These are phyloP conservation scores for Hyphopichia homilentoma DNA, from an alignment of 805 yeast species.

Conservation along the genomic window DNA sequence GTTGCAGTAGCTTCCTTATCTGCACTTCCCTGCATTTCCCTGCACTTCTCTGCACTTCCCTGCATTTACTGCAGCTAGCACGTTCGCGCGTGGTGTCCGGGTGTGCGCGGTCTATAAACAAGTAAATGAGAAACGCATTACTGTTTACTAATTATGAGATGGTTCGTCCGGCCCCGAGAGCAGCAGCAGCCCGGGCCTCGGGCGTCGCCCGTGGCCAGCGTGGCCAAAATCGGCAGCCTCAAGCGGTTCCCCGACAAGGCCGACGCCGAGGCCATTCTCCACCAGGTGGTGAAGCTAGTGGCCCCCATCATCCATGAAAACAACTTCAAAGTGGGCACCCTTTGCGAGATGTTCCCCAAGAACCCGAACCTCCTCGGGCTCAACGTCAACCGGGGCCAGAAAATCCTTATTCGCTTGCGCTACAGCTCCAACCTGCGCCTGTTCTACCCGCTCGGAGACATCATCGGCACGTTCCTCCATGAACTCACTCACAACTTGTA, in stretches of 20 bases:
- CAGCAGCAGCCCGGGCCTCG: slow-evolving; percentile 6
- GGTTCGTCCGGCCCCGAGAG: slow-evolving; percentile 9
- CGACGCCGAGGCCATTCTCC: slow-evolving; percentile 48
- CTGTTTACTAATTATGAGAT: slow-evolving; percentile 10
- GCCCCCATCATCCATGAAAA: slow-evolving; percentile 75
- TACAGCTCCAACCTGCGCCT: slow-evolving; percentile 45
- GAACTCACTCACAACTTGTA: slow-evolving; percentile 76
- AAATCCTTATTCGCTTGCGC: slow-evolving; percentile 69
- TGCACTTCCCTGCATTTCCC: no score
- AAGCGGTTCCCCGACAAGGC: slow-evolving; percentile 34
- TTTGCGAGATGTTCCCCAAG: slow-evolving; percentile 82
- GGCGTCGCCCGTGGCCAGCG: slow-evolving; percentile 35
- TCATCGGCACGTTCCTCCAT: slow-evolving; percentile 83
- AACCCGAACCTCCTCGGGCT: slow-evolving; percentile 65
- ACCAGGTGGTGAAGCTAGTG: slow-evolving; percentile 64
- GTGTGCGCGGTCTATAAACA: no score
- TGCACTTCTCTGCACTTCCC: no score
- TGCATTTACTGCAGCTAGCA: no score
- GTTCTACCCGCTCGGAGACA: slow-evolving; percentile 62
- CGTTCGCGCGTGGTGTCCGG: no score
- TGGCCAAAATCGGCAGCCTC: slow-evolving; percentile 34
- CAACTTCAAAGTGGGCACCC: slow-evolving; percentile 58
- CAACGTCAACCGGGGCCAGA: slow-evolving; percentile 75
- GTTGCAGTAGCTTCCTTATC: no score
- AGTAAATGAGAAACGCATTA: no score